phyloP scores from a whole-genome alignment of 1,284 basidiomycete genomes.

The Heterobasidion parviporum region DNA sequence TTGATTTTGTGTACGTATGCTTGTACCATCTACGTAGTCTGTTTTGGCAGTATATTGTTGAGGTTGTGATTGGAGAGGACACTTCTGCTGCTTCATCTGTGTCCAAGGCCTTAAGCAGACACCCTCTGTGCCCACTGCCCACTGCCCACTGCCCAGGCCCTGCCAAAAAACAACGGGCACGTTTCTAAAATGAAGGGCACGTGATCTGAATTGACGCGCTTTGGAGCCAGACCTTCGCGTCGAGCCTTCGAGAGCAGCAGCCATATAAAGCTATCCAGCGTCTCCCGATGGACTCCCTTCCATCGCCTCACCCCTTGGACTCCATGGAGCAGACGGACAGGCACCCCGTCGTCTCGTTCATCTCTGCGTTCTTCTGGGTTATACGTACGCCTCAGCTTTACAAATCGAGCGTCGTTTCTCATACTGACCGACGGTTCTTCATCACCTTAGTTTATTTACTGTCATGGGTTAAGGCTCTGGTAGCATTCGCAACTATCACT shows the following conservation, averaged over 20 bases:
- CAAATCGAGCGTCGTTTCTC: neutral
- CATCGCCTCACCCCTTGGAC: neutral
- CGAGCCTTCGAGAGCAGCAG: neutral
- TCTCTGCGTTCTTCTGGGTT: constrained; percentile 82
- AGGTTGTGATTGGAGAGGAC: neutral
- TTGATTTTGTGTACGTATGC: constrained; percentile 1
- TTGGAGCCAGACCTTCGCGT: neutral
- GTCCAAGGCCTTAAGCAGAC: too few species aligned
- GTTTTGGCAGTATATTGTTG: neutral
- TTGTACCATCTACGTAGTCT: neutral
- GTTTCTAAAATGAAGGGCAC: neutral
- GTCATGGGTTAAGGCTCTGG: constrained; percentile 62
- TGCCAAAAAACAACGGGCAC: neutral
- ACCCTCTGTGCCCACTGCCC: too few species aligned
- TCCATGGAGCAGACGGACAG: constrained; percentile 17
- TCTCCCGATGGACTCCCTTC: constrained; percentile 6
- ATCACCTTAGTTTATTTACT: constrained; percentile 65
- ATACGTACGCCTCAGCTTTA: constrained; percentile 40
- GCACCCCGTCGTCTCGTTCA: constrained; percentile 63
- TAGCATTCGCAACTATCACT: constrained; percentile 75
- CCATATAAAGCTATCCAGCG: neutral
- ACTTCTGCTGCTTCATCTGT: too few species aligned
- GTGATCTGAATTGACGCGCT: constrained; percentile 2
- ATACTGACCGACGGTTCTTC: neutral
- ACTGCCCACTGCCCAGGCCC: too few species aligned